These are phyloP conservation scores for Penicillium rolfsii DNA, from an alignment of 2,329 filamentous ascomycete species.

Conservation along the genomic window DNA sequence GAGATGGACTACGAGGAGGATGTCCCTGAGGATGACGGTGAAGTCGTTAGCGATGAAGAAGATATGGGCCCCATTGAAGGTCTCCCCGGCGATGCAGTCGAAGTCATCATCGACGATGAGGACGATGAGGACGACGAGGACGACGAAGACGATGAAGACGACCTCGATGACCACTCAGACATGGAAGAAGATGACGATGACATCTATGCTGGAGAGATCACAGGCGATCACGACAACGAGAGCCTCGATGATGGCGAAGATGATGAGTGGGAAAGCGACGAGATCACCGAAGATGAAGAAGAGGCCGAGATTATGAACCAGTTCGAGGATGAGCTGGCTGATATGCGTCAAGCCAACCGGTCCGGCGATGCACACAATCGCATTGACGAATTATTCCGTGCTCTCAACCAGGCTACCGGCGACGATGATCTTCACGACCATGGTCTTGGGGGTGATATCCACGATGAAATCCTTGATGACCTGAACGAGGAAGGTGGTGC, in stretches of 20 bases:
- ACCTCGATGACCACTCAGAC: conserved; percentile 64
- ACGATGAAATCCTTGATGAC: conserved; percentile 55
- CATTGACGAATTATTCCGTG: conserved; percentile 52
- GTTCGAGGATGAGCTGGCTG: conserved; percentile 47
- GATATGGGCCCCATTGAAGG: conserved; percentile 75
- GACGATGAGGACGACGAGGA: conserved; percentile 67
- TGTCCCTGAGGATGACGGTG: conserved; percentile 75
- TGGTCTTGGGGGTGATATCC: conserved; percentile 53
- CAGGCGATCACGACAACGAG: conserved; percentile 58
- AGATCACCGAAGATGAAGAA: conserved; percentile 52
- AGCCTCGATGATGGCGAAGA: conserved; percentile 53
- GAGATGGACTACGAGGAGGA: conserved; percentile 94
- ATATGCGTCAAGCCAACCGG: conserved; percentile 43
- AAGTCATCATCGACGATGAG: conserved; percentile 82
- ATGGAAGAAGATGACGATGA: conserved; percentile 54
- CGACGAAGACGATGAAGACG: conserved; percentile 61
- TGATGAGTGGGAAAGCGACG: conserved; percentile 56
- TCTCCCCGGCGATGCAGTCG: conserved; percentile 67
- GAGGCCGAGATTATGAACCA: conserved; percentile 51
- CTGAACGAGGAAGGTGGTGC: conserved; percentile 61
- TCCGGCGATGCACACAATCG: conserved; percentile 47
- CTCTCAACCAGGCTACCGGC: conserved; percentile 46
- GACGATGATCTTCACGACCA: conserved; percentile 50
- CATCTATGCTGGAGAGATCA: conserved; percentile 58
- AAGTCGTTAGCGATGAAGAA: conserved; percentile 85